Conservation (phyloP, 257 asterid genomes). For the Verbascum thapsus region DNA sequence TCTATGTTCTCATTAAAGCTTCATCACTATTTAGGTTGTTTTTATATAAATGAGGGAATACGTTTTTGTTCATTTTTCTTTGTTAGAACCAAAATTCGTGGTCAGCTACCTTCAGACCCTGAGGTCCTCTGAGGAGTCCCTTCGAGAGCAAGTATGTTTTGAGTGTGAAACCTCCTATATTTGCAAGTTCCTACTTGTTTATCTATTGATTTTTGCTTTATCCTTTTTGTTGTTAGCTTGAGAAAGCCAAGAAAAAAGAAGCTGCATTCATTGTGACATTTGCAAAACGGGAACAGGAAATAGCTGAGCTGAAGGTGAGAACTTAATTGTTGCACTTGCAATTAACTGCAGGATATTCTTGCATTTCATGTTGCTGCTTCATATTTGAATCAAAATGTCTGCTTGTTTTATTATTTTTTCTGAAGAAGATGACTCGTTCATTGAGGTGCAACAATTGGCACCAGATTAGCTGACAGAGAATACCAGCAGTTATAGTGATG, state of each 20-base stretch:
- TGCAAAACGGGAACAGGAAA: constrained; percentile 98
- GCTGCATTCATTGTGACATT: constrained; percentile 95
- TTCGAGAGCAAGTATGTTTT: constrained; percentile 82
- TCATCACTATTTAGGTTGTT: constrained; percentile 3
- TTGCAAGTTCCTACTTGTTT: constrained; percentile 18
- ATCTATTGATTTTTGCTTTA: constrained; percentile 6
- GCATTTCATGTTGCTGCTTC: not conserved
- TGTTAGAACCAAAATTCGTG: constrained; percentile 64
- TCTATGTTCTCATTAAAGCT: not conserved
- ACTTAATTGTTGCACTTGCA: constrained; percentile 12
- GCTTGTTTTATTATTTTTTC: constrained; percentile 4
- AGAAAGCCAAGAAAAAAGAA: constrained; percentile 92
- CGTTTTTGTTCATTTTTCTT: constrained; percentile 27
- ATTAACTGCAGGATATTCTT: not conserved
- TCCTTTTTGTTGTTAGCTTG: constrained; percentile 59
- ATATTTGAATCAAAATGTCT: constrained; percentile 2
- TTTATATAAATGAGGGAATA: constrained; percentile 14
- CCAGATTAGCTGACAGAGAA: not conserved
- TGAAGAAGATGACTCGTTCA: not conserved
- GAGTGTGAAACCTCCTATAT: constrained; percentile 4
- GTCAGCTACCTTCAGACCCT: constrained; percentile 73
- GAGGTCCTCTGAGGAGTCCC: constrained; percentile 86
- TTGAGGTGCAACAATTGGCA: not conserved
- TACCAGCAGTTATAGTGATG: not conserved
- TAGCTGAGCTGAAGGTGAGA: constrained; percentile 93